A percentile compares a stretch with the other conserved stretches of the same genome.
Evolutionary conservation across 495 filamentous ascomycete genomes (phyloP).

Genomic region (Lasiosphaeria miniovina): DNA sequence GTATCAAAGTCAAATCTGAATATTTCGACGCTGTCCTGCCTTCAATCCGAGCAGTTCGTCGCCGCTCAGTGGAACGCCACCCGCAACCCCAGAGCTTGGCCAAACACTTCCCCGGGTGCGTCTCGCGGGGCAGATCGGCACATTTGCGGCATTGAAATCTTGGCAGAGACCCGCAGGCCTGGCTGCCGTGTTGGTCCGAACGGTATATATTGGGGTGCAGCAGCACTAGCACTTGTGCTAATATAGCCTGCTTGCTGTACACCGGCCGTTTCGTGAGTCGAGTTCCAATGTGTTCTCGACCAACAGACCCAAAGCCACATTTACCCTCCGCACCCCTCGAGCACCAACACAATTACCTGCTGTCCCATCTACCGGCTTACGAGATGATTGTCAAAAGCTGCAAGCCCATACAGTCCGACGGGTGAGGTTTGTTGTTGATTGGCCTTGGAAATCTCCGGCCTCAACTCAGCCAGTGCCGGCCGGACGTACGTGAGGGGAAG

Average conservation of each 20-base stretch:
- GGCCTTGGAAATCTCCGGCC: background rate
- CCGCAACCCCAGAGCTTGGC: no score
- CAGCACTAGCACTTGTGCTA: background rate
- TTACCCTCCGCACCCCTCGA: no score
- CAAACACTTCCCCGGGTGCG: no score
- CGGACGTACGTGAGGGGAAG: background rate
- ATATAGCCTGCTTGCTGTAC: background rate
- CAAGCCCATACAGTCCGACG: background rate
- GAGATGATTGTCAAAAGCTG: background rate
- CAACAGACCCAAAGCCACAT: no score
- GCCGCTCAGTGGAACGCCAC: no score
- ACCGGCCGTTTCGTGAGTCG: no score
- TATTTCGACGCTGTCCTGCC: no score
- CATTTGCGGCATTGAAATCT: background rate
- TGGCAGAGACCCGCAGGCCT: background rate
- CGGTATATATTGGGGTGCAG: background rate
- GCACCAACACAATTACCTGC: no score
- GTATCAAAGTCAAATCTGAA: no score
- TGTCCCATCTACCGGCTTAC: background rate
- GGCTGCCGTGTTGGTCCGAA: background rate
- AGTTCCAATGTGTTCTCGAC: no score
- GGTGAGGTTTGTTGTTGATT: background rate
- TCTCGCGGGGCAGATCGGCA: background rate
- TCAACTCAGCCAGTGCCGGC: background rate
- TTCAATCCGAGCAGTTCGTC: no score